phyloP scores from a whole-genome alignment of 345 rosid genomes.

The Rhodamnia argentea region DNA sequence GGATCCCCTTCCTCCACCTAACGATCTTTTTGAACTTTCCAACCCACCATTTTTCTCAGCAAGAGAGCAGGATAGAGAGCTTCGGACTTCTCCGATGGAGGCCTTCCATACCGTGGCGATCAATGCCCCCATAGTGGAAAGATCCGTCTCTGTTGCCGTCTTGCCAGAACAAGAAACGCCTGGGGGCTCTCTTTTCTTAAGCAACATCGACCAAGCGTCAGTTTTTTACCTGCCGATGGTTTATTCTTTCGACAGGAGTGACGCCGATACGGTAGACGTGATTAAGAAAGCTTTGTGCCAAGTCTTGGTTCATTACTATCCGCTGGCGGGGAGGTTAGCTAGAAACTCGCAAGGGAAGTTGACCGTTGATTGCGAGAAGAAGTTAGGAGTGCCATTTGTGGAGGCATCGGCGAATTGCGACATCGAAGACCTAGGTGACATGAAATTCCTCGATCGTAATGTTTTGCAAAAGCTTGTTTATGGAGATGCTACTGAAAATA shows the following conservation, averaged over 20 bases:
- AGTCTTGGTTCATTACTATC: conserved; percentile 37
- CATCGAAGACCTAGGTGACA: conserved; percentile 27
- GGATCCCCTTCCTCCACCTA: neutral
- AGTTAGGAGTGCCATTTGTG: conserved; percentile 38
- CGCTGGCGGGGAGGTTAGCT: conserved; percentile 53
- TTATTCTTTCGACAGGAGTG: neutral
- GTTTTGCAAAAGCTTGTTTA: neutral
- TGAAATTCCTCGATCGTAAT: neutral
- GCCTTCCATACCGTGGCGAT: neutral
- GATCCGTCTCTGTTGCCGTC: neutral
- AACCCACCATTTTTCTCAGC: neutral
- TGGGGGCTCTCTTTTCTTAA: neutral
- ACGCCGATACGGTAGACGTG: conserved; percentile 11
- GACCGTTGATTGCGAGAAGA: conserved; percentile 16
- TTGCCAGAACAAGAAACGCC: neutral
- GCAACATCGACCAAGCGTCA: neutral
- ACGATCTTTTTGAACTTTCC: neutral
- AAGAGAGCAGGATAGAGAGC: neutral
- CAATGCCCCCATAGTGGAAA: neutral
- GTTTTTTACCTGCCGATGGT: neutral
- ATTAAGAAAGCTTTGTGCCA: conserved; percentile 40
- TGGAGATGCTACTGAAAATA: neutral
- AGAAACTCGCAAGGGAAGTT: conserved; percentile 24
- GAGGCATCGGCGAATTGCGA: conserved; percentile 23
- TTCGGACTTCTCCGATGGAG: neutral